These are phyloP conservation scores for Diutina pseudorugosa DNA, from an alignment of 1,139 yeast species.

Conservation along the genomic window DNA sequence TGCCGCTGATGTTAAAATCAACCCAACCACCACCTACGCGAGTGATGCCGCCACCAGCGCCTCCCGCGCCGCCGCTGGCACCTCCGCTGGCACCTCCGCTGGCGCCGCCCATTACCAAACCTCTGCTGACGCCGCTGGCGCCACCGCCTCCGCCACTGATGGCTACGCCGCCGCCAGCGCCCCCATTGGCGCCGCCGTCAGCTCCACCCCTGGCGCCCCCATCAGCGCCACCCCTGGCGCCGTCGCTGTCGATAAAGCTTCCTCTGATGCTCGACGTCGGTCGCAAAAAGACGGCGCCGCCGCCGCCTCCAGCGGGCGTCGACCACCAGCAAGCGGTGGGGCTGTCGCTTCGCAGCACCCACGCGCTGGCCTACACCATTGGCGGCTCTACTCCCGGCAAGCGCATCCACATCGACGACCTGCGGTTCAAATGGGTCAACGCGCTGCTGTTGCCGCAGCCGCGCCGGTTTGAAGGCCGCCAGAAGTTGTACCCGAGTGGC, in stretches of 20 bases:
- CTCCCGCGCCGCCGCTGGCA: conserved; percentile 6
- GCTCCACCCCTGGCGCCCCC: conserved; percentile 3
- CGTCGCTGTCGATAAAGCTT: conserved; percentile 9
- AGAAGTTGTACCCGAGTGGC: conserved; percentile 87
- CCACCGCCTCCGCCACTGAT: conserved; percentile 6
- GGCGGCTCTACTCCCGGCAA: conserved; percentile 12
- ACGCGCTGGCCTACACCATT: conserved; percentile 48
- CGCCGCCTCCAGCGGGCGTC: conserved; percentile 26
- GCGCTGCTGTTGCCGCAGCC: conserved; percentile 72
- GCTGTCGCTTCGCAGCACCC: conserved; percentile 37
- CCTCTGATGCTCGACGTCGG: conserved; percentile 3
- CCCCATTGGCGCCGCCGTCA: background rate
- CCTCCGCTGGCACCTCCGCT: conserved; percentile 6
- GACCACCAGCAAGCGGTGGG: conserved; percentile 39
- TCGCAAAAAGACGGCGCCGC: conserved; percentile 19
- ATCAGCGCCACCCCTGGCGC: conserved; percentile 6
- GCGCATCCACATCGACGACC: conserved; percentile 36
- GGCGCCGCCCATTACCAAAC: background rate
- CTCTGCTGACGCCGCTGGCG: conserved; percentile 5
- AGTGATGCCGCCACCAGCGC: conserved; percentile 6
- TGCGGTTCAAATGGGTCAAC: conserved; percentile 62
- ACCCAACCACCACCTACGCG: conserved; percentile 10
- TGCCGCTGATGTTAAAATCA: conserved; percentile 5
- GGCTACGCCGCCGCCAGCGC: background rate
- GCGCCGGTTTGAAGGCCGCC: conserved; percentile 48